phyloP scores from a whole-genome alignment of 495 filamentous ascomycete species.

The Stereocaulon alpinum region DNA sequence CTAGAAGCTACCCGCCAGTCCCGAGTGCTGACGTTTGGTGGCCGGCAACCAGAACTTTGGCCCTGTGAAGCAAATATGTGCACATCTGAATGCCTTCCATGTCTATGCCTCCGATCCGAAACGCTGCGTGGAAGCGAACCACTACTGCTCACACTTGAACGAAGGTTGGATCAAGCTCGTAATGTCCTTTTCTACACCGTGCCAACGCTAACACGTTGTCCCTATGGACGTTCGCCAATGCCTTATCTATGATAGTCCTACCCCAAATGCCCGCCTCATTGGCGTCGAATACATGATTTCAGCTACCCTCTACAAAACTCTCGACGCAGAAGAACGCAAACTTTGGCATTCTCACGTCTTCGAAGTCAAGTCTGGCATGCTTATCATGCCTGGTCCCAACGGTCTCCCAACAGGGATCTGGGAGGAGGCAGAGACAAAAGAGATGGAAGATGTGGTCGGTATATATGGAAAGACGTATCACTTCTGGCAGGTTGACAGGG shows the following conservation, averaged over 20 bases:
- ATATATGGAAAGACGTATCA: constrained; percentile 89
- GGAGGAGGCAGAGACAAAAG: constrained; percentile 66
- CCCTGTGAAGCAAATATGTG: constrained; percentile 69
- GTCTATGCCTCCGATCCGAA: constrained; percentile 60
- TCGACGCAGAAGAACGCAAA: constrained; percentile 53
- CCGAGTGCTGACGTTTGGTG: background rate
- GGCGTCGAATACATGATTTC: constrained; percentile 93
- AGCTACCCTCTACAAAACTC: constrained; percentile 52
- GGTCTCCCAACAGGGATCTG: constrained; percentile 46
- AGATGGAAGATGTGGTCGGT: constrained; percentile 62
- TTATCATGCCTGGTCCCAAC: constrained; percentile 67
- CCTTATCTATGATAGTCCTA: constrained; percentile 67
- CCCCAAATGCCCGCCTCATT: constrained; percentile 58
- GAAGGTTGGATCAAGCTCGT: constrained; percentile 35
- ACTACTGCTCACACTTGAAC: constrained; percentile 76
- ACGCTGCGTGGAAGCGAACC: constrained; percentile 65
- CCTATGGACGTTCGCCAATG: constrained; percentile 61
- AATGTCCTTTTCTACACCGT: background rate
- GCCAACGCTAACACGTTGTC: background rate
- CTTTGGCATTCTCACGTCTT: constrained; percentile 79
- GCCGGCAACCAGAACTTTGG: constrained; percentile 45
- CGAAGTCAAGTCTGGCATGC: constrained; percentile 79
- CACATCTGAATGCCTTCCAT: constrained; percentile 79
- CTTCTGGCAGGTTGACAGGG: constrained; percentile 79
- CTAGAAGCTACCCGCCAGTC: background rate